Percentiles rank a stretch among this genome's conserved stretches.
Conservation (phyloP, 176 grass and related monocot species). For the Cymbopogon citratus region DNA sequence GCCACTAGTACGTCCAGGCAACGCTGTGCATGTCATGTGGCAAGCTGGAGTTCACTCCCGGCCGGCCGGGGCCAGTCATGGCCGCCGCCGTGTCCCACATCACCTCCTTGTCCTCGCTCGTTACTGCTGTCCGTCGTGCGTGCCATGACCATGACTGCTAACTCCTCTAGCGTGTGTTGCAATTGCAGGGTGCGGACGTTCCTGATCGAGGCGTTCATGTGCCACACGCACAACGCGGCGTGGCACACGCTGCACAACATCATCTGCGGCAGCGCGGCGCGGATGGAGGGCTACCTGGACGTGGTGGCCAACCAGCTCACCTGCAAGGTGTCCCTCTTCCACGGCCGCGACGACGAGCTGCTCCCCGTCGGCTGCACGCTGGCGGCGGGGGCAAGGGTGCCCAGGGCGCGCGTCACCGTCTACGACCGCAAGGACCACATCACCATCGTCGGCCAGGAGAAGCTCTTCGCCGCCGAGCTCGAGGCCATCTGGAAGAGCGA, state of each 20-base stretch:
- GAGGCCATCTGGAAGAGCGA: constrained; percentile 68
- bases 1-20: neutral
- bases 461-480: constrained; percentile 74
- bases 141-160: too few species aligned
- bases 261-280: constrained; percentile 62
- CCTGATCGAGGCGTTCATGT: constrained; percentile 89
- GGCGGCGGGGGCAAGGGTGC: constrained; percentile 47
- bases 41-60: neutral
- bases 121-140: too few species aligned
- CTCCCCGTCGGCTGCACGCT: constrained; percentile 67
- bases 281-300: constrained; percentile 74
- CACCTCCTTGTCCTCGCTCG: too few species aligned
- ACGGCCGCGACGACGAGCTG: constrained; percentile 86
- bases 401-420: constrained; percentile 62
- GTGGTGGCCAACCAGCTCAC: constrained; percentile 28
- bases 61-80: neutral
- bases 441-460: constrained; percentile 81
- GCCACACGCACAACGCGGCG: constrained; percentile 95
- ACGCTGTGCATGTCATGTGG: neutral
- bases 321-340: constrained; percentile 72
- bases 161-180: too few species aligned
- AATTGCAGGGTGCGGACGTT: constrained; percentile 50
- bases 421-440: constrained; percentile 78
- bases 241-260: constrained; percentile 99
- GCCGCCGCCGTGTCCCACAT: neutral